A percentile compares a stretch with the other conserved stretches of the same genome.
Conservation (phyloP, 495 filamentous ascomycete genomes). For the Lasiosphaeriaceae sp. region DNA sequence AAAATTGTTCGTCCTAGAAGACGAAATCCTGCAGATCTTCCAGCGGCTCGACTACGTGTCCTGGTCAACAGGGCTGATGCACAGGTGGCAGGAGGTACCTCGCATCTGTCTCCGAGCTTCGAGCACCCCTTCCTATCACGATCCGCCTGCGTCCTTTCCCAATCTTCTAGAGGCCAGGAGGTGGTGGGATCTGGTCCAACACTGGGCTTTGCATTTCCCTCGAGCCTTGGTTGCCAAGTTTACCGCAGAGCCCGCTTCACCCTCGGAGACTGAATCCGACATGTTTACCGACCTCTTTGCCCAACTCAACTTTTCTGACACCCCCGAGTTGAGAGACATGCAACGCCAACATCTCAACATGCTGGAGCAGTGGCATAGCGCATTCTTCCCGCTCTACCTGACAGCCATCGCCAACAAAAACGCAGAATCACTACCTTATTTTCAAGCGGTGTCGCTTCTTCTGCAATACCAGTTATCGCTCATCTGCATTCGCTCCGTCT, state of each 20-base stretch:
- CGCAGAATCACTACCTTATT: slow-evolving; percentile 1
- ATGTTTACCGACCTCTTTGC: slow-evolving; percentile 1
- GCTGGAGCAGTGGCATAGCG: slow-evolving; percentile 14
- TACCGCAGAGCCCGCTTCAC: too few species aligned
- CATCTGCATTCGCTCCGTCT: slow-evolving; percentile 6
- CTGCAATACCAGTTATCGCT: slow-evolving; percentile 16
- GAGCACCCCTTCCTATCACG: background rate
- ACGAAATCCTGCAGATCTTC: slow-evolving; percentile 23
- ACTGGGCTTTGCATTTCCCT: slow-evolving; percentile 13
- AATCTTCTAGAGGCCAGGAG: slow-evolving; percentile 15
- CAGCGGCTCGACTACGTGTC: slow-evolving; percentile 20
- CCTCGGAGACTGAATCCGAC: background rate
- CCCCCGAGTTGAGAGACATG: background rate
- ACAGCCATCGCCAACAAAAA: background rate
- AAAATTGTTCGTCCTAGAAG: slow-evolving; percentile 13
- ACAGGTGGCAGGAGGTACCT: background rate
- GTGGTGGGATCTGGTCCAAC: slow-evolving; percentile 21
- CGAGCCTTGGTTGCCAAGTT: slow-evolving; percentile 2
- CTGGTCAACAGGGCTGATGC: slow-evolving; percentile 15
- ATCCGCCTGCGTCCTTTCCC: slow-evolving; percentile 11
- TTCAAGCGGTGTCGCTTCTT: slow-evolving; percentile 13
- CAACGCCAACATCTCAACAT: slow-evolving; percentile 1
- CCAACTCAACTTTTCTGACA: background rate
- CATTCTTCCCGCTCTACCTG: slow-evolving; percentile 15
- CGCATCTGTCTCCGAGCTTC: background rate